A percentile compares a stretch with the other conserved stretches of the same genome.
Evolutionary conservation across 1,284 basidiomycete species (phyloP).

Genomic region (Agaricales sp.): DNA sequence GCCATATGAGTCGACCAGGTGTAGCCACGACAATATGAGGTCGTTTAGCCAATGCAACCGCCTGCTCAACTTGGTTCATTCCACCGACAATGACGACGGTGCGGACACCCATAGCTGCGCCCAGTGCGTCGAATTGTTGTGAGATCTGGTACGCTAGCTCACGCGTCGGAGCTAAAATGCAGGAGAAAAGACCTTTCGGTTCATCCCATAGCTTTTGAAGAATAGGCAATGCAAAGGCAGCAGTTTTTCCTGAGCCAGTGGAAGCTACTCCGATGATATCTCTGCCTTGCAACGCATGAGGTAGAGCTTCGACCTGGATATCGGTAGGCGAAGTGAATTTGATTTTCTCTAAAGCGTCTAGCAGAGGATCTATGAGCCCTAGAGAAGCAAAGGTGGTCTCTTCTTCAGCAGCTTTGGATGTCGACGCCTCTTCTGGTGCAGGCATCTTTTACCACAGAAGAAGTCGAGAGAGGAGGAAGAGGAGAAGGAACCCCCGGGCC

Average conservation of each 20-base stretch:
- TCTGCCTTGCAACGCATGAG: slow-evolving; percentile 81
- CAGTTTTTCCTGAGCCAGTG: slow-evolving; percentile 97
- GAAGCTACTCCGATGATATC: slow-evolving; percentile 98
- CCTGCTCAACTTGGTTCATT: slow-evolving; percentile 89
- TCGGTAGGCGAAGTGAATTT: slow-evolving; percentile 85
- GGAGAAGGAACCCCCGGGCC: no score
- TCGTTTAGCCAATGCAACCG: slow-evolving; percentile 87
- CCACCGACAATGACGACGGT: slow-evolving; percentile 92
- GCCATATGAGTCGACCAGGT: slow-evolving; percentile 90
- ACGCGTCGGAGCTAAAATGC: slow-evolving; percentile 91
- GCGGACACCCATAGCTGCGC: slow-evolving; percentile 89
- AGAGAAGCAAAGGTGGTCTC: slow-evolving; percentile 55
- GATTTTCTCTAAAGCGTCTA: slow-evolving; percentile 77
- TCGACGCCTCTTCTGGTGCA: slow-evolving; percentile 48
- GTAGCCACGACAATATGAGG: slow-evolving; percentile 98
- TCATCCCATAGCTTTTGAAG: slow-evolving; percentile 96
- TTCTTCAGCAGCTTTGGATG: slow-evolving; percentile 27
- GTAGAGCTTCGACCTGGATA: slow-evolving; percentile 87
- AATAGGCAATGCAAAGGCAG: slow-evolving; percentile 94
- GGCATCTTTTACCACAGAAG: slow-evolving; percentile 40
- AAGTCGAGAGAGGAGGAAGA: no score
- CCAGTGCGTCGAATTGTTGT: slow-evolving; percentile 91
- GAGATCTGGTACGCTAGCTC: slow-evolving; percentile 99
- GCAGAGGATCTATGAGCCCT: slow-evolving; percentile 84
- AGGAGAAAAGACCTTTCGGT: slow-evolving; percentile 89